These are phyloP conservation scores for Fusarium kyushuense DNA, from an alignment of 2,329 filamentous ascomycete species.

Conservation along the genomic window DNA sequence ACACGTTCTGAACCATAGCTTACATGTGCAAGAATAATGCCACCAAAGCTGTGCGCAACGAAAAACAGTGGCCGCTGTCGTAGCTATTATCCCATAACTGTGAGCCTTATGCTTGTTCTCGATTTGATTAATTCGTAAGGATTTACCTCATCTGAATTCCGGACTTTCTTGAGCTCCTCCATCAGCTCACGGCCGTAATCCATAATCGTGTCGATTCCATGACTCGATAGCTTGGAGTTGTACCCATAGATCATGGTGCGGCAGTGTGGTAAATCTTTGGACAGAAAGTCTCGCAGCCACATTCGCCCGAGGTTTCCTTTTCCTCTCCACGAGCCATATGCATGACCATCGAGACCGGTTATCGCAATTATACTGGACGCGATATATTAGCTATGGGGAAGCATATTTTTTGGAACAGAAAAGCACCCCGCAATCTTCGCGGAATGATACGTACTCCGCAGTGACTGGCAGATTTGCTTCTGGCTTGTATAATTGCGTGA, in stretches of 20 bases:
- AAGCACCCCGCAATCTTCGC: too few relatives aligned
- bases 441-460: neutral
- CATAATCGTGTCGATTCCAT: neutral
- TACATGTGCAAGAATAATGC: constrained; percentile 2
- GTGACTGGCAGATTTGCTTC: neutral
- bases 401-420: too few relatives aligned
- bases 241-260: constrained; percentile 3
- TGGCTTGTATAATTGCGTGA: neutral
- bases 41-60: neutral
- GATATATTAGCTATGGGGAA: too few relatives aligned
- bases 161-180: neutral
- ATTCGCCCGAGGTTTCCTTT: neutral
- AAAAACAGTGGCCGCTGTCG: neutral
- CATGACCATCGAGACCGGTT: neutral
- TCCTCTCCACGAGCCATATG: neutral
- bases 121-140: too few relatives aligned
- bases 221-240: neutral
- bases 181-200: neutral
- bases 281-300: neutral
- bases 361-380: neutral
- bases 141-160: neutral
- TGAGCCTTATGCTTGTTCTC: neutral
- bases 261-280: neutral
- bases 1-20: too few relatives aligned
- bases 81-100: neutral